Evolutionary conservation across 768 basidiomycete genomes (phyloP).

Genomic region (Paxillus involutus): DNA sequence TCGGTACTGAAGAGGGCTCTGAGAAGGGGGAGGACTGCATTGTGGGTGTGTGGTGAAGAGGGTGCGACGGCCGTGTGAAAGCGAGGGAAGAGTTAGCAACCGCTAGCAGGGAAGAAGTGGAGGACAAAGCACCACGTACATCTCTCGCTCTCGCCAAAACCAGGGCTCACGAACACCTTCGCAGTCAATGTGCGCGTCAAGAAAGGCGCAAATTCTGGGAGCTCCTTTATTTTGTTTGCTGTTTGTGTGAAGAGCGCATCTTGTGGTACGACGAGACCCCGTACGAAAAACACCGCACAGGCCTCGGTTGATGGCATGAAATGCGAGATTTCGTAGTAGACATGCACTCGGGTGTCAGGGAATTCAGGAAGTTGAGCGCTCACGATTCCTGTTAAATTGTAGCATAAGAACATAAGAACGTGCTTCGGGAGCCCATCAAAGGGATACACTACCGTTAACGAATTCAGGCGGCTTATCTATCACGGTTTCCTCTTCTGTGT

Average conservation of each 20-base stretch:
- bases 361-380: constrained; percentile 3
- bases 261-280: constrained; percentile 20
- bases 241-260: constrained; percentile 11
- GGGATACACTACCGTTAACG: constrained; percentile 36
- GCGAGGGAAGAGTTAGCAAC: not conserved
- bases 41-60: too few relatives aligned
- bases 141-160: constrained; percentile 1
- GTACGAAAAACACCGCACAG: constrained; percentile 46
- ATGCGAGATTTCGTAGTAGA: constrained; percentile 51
- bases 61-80: too few relatives aligned
- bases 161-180: constrained; percentile 25
- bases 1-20: constrained; percentile 18
- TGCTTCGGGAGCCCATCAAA: not conserved
- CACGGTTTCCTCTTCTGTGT: constrained; percentile 34
- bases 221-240: constrained; percentile 11
- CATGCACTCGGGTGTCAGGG: constrained; percentile 4
- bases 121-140: constrained; percentile 14
- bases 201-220: constrained; percentile 19
- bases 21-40: constrained; percentile 20
- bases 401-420: not conserved
- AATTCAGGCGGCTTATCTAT: constrained; percentile 38
- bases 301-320: constrained; percentile 40
- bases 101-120: not conserved
- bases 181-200: constrained; percentile 19
- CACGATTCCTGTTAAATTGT: constrained; percentile 15